Base-by-base conservation (phyloP, 768 basidiomycete species). In the Sporobolomyces phaffii region DNA sequence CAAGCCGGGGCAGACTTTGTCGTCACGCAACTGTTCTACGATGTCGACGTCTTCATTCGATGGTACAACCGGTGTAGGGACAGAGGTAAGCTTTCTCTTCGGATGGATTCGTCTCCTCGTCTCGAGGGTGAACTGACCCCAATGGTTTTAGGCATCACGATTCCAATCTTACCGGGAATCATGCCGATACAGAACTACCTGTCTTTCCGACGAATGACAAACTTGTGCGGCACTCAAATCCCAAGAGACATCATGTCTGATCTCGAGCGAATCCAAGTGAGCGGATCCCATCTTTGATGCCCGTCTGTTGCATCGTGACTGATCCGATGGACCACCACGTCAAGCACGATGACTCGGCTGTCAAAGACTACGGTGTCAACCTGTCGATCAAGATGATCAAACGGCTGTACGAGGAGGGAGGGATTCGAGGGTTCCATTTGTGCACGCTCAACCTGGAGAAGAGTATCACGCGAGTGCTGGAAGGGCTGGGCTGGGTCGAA, bases 141-240 rank as follows among this genome's bases (percentile, higher is more conserved):
- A n/a, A n/a, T n/a, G n/a, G n/a, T n/a, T n/a, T n/a, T n/a, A 93
- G 96, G 93, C 36, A 91, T 99, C 75, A 82, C 78, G 0, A 84
- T 92, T 2, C 94, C 96, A 1, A 85, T 99, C 72, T 87, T 99
- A 66, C 91, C 96, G 13, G 91, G 93, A 15, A 85, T 98, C 60
- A 96, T 98, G 92, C 94, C 96, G 1, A 91, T 99, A 62, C 96
- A 98, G 76, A 97, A 90, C 28, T 94, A 92, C 76, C 84, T 87
- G 6, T 96, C 96, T 1, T 98, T 99, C 79, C 81, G 88, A 49
- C 86, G 96, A 50, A 81, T 98, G 73, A 89, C 87, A 26, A 96
- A 93, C 77, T 81, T 99, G 48, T 93, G 90, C 68, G 88, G 88
- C 22, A 85, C 86, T 5, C 81, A 81, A 26, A 86, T 98, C 22